phyloP scores from a whole-genome alignment of 2,329 filamentous ascomycete genomes.

The Biscogniauxia marginata region DNA sequence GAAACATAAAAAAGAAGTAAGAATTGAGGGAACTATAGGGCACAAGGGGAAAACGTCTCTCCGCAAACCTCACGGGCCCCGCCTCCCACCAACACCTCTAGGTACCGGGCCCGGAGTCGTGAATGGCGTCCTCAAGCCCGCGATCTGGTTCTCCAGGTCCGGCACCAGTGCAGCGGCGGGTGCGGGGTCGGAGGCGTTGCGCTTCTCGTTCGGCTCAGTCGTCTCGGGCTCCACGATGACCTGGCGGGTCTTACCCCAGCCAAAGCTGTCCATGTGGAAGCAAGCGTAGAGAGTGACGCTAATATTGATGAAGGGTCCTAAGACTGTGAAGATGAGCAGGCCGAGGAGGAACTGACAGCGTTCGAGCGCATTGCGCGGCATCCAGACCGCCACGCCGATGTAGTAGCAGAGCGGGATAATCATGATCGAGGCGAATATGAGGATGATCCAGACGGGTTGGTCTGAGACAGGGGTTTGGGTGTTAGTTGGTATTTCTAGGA shows the following conservation, averaged over 20 bases:
- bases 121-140: neutral
- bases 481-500: neutral
- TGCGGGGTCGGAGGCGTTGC: neutral
- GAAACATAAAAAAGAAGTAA: too few relatives aligned
- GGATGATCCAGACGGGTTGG: constrained; percentile 22
- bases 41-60: too few relatives aligned
- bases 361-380: constrained; percentile 24
- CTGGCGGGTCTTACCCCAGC: constrained; percentile 34
- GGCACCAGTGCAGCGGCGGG: neutral
- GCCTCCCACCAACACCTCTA: neutral
- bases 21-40: too few relatives aligned
- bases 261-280: constrained; percentile 32
- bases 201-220: neutral
- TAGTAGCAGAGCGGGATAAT: constrained; percentile 31
- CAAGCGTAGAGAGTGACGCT: constrained; percentile 31
- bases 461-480: constrained; percentile 7
- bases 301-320: constrained; percentile 32
- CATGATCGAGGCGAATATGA: constrained; percentile 29
- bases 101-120: neutral
- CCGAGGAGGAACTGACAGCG: constrained; percentile 30
- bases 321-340: constrained; percentile 25
- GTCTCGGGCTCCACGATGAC: constrained; percentile 22
- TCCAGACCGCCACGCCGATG: constrained; percentile 27
- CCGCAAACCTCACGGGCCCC: neutral
- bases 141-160: neutral